Conservation (phyloP, 2,329 filamentous ascomycete species). For the Claviceps fusiformis region DNA sequence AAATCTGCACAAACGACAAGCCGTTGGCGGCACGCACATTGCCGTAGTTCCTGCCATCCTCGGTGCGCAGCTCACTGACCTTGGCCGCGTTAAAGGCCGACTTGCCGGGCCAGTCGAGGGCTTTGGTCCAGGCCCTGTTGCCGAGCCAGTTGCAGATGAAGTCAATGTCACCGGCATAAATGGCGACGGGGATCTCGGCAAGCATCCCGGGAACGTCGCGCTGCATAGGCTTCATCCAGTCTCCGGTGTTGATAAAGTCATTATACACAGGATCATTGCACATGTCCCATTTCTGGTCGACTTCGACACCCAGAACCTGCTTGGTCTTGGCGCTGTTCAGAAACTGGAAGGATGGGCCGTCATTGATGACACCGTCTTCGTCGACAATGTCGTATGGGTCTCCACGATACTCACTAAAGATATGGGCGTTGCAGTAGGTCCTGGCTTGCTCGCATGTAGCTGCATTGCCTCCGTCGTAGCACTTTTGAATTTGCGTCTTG, state of each 20-base stretch:
- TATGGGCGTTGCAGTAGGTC: slow-evolving; percentile 94
- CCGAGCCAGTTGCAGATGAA: slow-evolving; percentile 97
- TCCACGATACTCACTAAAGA: slow-evolving; percentile 83
- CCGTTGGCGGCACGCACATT: slow-evolving; percentile 81
- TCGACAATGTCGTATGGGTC: slow-evolving; percentile 91
- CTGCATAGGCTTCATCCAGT: slow-evolving; percentile 98
- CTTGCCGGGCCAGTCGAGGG: slow-evolving; percentile 84
- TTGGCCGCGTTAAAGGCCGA: slow-evolving; percentile 61
- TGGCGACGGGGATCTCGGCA: slow-evolving; percentile 80
- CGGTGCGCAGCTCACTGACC: slow-evolving; percentile 54
- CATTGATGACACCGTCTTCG: slow-evolving; percentile 71
- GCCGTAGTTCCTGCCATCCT: slow-evolving; percentile 36
- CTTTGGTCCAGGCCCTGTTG: slow-evolving; percentile 88
- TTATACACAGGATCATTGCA: slow-evolving; percentile 98
- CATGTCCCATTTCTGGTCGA: slow-evolving; percentile 64
- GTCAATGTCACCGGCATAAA: slow-evolving; percentile 83
- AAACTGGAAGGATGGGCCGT: slow-evolving; percentile 84
- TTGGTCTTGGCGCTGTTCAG: slow-evolving; percentile 74
- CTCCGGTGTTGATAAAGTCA: slow-evolving; percentile 72
- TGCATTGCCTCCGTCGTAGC: slow-evolving; percentile 80
- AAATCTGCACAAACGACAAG: slow-evolving; percentile 85
- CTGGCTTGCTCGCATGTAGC: slow-evolving; percentile 85
- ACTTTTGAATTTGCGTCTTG: slow-evolving; percentile 72
- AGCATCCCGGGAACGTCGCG: slow-evolving; percentile 73
- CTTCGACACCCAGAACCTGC: slow-evolving; percentile 78